Evolutionary conservation across 2,329 filamentous ascomycete genomes (phyloP), one percentile per base, ranked within the genome.

Genomic region (Rugonectria rugulosa): DNA sequence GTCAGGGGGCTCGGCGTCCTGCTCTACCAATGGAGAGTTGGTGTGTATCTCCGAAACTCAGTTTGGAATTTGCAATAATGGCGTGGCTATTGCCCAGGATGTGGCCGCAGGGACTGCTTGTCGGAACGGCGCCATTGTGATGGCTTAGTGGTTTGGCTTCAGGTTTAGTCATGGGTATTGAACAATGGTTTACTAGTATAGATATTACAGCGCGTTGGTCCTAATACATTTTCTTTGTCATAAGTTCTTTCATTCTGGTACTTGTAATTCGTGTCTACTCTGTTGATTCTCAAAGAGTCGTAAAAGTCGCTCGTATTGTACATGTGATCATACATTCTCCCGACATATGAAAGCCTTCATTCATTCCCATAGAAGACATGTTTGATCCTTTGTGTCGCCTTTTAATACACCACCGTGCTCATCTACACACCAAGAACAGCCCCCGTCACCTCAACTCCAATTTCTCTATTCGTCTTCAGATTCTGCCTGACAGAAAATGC

Each of bases 61-160:
- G 7, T 68, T 67, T 29, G 66, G 66, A 2, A 62, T 68, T 10
- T 68, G 66, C 54, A 67, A 65, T 3, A 12, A 41, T 12, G 66
- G 66, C 0, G 68, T 61, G 64, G 56, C 63, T 1, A 15, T 64
- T 31, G 53, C 64, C 5, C 63, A 60, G 29, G 20, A 24, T 12
- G 56, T 68, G 3, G 47, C 64, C 3, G 32, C 21, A 4, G 66
- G 64, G 0, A 68, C 66, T 3, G 59, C 54, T 23, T 68, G 66
- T 2, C 29, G 48, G 4, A 46, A 66, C 1, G 64, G 63, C 6
- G 23, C n/a, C 11, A 61, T 68, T 14, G 41, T 37, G 2, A 44
- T 48, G 14, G 12, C 23, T 1, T 24, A 45, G 42, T 23, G 6
- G n/a, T n/a, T n/a, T n/a, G n/a, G n/a, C n/a, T n/a, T n/a, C n/a